Evolutionary conservation across 495 filamentous ascomycete species (phyloP), one percentile per base, ranked within the genome.

Genomic region (Xylaria acuta): DNA sequence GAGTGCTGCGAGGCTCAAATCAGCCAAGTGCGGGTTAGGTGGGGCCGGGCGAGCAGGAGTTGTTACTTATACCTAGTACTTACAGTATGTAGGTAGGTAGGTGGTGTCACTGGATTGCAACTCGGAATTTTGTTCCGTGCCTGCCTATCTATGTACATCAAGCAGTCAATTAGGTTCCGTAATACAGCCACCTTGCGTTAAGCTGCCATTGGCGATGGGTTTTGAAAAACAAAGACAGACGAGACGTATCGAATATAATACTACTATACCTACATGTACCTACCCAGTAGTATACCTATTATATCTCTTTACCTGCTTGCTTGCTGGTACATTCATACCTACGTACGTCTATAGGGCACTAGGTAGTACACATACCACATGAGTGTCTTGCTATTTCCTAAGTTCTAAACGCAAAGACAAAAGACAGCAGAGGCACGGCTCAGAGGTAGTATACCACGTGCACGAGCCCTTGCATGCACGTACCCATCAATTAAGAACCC

Each of bases 401-500:
- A 14, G 2, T 53, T 53, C 49, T 3, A 27, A 54, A 54, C 9
- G 1, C 9, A 51, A 1, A 27, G 25, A 30, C 22, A 54, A 27
- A 27, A 54, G 11, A 27, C 22, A 0, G 22, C 9, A 54, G 12
- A 2, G 5, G 25, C 1, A 14, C 25, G 11, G 16, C 25, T 30
- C 25, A 27, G 3, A 38, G 36, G 36, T 38, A 54, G 22, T 54
- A 54, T 30, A 27, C 5, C 8, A 14, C n/a, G 25, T 30, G 53
- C 49, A 53, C 53, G 27, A 54, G 12, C 51, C 51, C 2, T 22
- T 30, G 6, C 25, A 30, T 54, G 51, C 40, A 45, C 3, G 54
- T 41, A 34, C 22, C 47, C 25, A 73, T 74, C 69, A 74, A 76
- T 79, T 74, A 76, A 75, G 67, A 59, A 11, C 71, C 71, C 64